These are phyloP conservation scores for Suillus luteus DNA, from an alignment of 768 basidiomycete genomes.

Conservation along the genomic window DNA sequence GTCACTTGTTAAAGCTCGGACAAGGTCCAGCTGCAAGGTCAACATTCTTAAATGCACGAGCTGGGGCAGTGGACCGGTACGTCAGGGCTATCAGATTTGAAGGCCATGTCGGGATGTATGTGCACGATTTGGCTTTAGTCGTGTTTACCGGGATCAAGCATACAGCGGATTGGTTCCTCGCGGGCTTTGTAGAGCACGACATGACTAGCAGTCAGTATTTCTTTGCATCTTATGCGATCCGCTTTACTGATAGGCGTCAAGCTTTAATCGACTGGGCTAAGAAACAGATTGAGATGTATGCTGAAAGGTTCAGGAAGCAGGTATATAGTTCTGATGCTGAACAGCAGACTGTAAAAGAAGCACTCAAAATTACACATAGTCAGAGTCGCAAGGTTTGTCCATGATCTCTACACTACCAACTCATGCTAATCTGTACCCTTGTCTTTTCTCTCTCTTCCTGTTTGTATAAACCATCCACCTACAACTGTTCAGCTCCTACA, in stretches of 20 bases:
- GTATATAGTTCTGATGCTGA: slow-evolving; percentile 86
- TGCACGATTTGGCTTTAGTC: slow-evolving; percentile 85
- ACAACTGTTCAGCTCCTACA: slow-evolving; percentile 63
- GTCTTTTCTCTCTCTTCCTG: background rate
- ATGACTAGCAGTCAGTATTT: slow-evolving; percentile 79
- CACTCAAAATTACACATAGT: slow-evolving; percentile 69
- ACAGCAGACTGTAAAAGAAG: slow-evolving; percentile 70
- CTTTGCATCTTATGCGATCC: background rate
- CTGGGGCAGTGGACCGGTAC: slow-evolving; percentile 70
- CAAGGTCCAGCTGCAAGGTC: slow-evolving; percentile 77
- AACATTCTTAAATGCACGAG: slow-evolving; percentile 80
- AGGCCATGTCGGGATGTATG: slow-evolving; percentile 82
- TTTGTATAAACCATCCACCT: slow-evolving; percentile 5
- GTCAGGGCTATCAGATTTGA: slow-evolving; percentile 90
- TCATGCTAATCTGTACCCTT: background rate
- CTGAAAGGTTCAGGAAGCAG: slow-evolving; percentile 85
- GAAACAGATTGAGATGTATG: slow-evolving; percentile 79
- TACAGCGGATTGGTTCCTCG: slow-evolving; percentile 97
- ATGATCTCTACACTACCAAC: background rate
- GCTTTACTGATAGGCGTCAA: slow-evolving; percentile 31
- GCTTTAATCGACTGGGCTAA: slow-evolving; percentile 96
- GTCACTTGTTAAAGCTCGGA: slow-evolving; percentile 72
- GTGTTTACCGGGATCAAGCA: slow-evolving; percentile 95
- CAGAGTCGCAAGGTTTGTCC: slow-evolving; percentile 81
- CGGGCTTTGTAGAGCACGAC: slow-evolving; percentile 94